Conservation (phyloP, 176 grass and related monocot species). For the Bonia amplexicaulis region DNA sequence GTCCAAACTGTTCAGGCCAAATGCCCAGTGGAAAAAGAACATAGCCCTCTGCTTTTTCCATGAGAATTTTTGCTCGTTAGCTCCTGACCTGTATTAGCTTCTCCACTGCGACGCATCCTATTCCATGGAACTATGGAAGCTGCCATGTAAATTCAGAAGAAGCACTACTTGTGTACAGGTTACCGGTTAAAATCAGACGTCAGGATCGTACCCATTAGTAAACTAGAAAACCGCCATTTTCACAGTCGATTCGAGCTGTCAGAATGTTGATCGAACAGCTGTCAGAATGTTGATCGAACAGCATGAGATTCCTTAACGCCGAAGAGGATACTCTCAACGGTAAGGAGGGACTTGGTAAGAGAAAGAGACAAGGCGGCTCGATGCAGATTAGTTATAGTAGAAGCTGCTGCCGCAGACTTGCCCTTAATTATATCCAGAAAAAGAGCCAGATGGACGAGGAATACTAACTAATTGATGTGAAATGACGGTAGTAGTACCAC, state of each 20-base stretch:
- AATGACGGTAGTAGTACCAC: background rate
- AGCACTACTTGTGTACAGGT: background rate
- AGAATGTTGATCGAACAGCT: background rate
- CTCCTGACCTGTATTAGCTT: background rate
- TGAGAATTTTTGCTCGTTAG: no score
- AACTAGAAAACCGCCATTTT: background rate
- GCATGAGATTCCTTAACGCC: background rate
- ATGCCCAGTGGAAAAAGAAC: no score
- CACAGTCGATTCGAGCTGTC: background rate
- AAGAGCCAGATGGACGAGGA: constrained; percentile 1
- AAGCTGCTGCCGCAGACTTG: background rate
- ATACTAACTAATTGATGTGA: constrained; percentile 25
- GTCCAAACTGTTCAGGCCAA: no score
- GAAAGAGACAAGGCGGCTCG: constrained; percentile 34
- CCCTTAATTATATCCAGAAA: background rate
- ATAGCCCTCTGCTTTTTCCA: no score
- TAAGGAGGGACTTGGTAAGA: background rate
- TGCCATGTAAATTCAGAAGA: background rate
- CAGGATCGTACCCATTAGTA: background rate
- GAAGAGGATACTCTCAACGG: background rate
- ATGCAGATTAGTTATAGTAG: constrained; percentile 12
- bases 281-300: background rate
- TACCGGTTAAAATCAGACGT: background rate
- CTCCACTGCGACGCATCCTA: background rate
- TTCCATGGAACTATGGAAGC: background rate